A percentile compares a stretch with the other conserved stretches of the same genome.
Evolutionary conservation across 768 basidiomycete species (phyloP).

Genomic region (Pleurotus salmoneostramineus): DNA sequence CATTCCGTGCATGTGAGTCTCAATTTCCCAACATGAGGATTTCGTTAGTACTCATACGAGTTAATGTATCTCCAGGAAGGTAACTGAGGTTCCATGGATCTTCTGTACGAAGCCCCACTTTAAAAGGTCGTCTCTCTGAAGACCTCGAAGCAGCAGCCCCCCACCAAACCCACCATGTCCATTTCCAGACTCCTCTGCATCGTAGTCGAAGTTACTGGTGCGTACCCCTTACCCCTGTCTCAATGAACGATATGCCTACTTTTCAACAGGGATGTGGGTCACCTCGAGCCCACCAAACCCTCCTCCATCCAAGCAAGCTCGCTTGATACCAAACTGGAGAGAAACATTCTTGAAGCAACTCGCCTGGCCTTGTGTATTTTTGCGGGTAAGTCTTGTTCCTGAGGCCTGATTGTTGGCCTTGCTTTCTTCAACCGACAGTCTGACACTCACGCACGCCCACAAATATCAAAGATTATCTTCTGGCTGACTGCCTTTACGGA

Average conservation of each 20-base stretch:
- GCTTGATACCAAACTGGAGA: slow-evolving; percentile 10
- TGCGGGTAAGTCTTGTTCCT: slow-evolving; percentile 2
- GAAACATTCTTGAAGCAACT: slow-evolving; percentile 7
- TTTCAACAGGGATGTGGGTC: slow-evolving; percentile 7
- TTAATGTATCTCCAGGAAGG: slow-evolving; percentile 2
- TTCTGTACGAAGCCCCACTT: not conserved
- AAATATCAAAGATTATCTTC: slow-evolving; percentile 2
- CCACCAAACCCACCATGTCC: slow-evolving; percentile 4
- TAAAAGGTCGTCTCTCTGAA: no score
- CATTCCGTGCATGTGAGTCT: not conserved
- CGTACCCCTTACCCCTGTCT: not conserved
- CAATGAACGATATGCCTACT: no score
- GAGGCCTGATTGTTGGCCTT: no score
- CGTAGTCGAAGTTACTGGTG: slow-evolving; percentile 1
- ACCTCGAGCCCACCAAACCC: slow-evolving; percentile 9
- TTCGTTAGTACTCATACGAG: not conserved
- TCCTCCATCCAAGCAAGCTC: not conserved
- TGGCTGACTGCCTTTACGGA: slow-evolving; percentile 5
- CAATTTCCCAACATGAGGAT: not conserved
- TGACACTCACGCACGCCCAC: slow-evolving; percentile 3
- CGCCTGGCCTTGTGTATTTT: slow-evolving; percentile 6
- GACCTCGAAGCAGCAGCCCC: not conserved
- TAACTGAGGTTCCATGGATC: not conserved
- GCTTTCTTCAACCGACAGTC: not conserved
- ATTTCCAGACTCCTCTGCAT: slow-evolving; percentile 6